Evolutionary conservation across 805 yeast genomes (phyloP).

Genomic region (Metschnikowia aberdeeniae): DNA sequence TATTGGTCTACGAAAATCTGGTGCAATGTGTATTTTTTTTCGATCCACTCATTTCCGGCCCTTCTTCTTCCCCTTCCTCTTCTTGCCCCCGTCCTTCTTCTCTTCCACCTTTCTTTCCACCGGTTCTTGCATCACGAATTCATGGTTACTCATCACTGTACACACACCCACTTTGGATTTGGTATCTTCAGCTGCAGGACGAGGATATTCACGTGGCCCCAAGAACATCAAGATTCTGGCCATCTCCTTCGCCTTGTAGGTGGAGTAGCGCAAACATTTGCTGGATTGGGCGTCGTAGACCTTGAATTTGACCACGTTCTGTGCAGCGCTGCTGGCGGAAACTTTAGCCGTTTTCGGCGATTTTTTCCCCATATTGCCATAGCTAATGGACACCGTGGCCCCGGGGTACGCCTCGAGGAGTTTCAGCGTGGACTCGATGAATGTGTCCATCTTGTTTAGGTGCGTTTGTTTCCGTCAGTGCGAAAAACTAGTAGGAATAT

Average conservation of each 20-base stretch:
- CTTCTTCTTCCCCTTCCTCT: conserved; percentile 34
- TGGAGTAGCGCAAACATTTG: conserved; percentile 52
- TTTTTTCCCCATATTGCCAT: conserved; percentile 27
- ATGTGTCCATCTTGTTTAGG: conserved; percentile 12
- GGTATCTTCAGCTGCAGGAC: conserved; percentile 19
- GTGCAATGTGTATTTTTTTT: too few species aligned
- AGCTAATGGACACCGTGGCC: conserved; percentile 36
- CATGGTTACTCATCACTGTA: conserved; percentile 38
- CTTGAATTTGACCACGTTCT: conserved; percentile 48
- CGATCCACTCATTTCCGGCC: conserved; percentile 2
- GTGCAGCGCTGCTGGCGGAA: conserved; percentile 18
- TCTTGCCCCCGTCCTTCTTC: conserved; percentile 30
- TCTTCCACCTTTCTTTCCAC: conserved; percentile 18
- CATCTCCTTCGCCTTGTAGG: conserved; percentile 67
- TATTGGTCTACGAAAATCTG: not conserved
- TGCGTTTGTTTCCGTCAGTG: too few species aligned
- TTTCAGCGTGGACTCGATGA: conserved; percentile 28
- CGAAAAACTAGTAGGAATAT: too few species aligned
- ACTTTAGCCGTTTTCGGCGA: conserved; percentile 6
- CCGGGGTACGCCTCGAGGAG: conserved; percentile 37
- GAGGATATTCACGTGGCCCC: conserved; percentile 60
- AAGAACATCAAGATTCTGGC: conserved; percentile 66
- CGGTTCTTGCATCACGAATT: conserved; percentile 24
- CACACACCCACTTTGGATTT: conserved; percentile 32
- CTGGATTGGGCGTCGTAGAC: conserved; percentile 65